Base-by-base conservation (phyloP, 495 filamentous ascomycete genomes). In the Cercophora newfieldiana region DNA sequence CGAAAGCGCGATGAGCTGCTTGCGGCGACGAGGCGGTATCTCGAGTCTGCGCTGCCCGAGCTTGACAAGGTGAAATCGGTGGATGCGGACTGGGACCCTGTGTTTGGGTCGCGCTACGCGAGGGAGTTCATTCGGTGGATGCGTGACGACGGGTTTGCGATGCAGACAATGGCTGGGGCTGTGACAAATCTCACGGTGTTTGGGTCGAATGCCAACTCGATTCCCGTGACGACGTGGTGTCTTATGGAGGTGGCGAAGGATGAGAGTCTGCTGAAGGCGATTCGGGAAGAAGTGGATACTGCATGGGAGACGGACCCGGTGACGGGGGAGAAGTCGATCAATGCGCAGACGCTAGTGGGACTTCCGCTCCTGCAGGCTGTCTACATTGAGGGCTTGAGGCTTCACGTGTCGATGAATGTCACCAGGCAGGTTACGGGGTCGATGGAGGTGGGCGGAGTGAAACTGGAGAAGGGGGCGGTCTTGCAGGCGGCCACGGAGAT, bases 291-390 rank as follows among this genome's bases (percentile, higher is more conserved):
- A 61, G 68, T 66, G 1, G 1, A 47, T 14, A 51, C 58, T 5
- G 69, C 68, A 4, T 61, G 65, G 31, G 60, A 48, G 4, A 19
- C 55, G 7, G 62, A 71, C 21, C 31, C 55, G 19, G 59, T 21
- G 1, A 68, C 61, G 2, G 65, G 56, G 31, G 26, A 61, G 14
- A n/a, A 22, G 0, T 37, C 12, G 0, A 25, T 79, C 14, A 66
- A 80, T 37, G 37, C 66, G 14, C 56, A 68, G 54, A 73, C 66
- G 12, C 68, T 81, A 8, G 31, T 68, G 16, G 31, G 66, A 3
- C 59, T 75, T n/a, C 78, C 79, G 7, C 70, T 81, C 0, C 63
- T 81, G 1, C 72, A 78, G 58, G 78, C 79, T 0, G 55, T 80
- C 24, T 81, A 77, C 57, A 66, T 68, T 19, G 80, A 81, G 63